Base-by-base conservation (phyloP, 2,329 filamentous ascomycete species). In the Rasamsonia emersonii region DNA sequence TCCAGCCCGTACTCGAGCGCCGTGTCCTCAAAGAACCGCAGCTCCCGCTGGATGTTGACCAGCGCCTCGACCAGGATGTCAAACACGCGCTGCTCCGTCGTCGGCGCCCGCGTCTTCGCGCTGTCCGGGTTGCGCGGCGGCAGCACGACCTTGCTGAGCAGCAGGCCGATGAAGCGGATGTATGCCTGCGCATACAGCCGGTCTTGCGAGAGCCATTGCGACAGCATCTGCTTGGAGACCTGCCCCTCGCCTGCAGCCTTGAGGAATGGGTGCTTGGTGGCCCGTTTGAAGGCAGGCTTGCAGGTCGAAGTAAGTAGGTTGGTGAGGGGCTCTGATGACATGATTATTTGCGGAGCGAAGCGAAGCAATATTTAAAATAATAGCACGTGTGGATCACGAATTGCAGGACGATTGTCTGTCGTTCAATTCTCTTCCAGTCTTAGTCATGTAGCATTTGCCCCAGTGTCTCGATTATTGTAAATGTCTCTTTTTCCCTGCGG, bases 131-230 rank as follows among this genome's bases (percentile, higher is more conserved):
- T 65, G 50, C 32, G 57, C 54, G 39, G 61, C 54, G 40, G 56
- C 0, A 82, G 62, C 4, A 71, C 59, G 26, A 83, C 65, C 42
- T 78, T 75, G 19, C 71, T 64, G 17, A 85, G 70, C 5, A 83
- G 56, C n/a, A 67, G 62, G 6, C 78, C 78, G 14, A 77, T 71
- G 44, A 81, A 82, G 16, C 71, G 68, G 44, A 83, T 71, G 56
- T 84, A 82, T 30, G 73, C 72, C 41, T 82, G 77, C 19, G 79
- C 75, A 56, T 84, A 82, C 37, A 85, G 70, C 6, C 76, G 67
- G 54, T 85, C 80, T 54, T 83, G 80, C 9, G 75, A 73, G 25
- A 86, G 73, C 81, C 81, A 86, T 52, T 69, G 66, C 13, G 71
- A 69, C 8, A 85, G 62, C 1, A 65, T 58, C 0, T 62, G 47